Evolutionary conservation across 371 early-diverging fungal species (phyloP), one percentile per base, ranked within the genome.

Genomic region (Syncephalastrum racemosum): DNA sequence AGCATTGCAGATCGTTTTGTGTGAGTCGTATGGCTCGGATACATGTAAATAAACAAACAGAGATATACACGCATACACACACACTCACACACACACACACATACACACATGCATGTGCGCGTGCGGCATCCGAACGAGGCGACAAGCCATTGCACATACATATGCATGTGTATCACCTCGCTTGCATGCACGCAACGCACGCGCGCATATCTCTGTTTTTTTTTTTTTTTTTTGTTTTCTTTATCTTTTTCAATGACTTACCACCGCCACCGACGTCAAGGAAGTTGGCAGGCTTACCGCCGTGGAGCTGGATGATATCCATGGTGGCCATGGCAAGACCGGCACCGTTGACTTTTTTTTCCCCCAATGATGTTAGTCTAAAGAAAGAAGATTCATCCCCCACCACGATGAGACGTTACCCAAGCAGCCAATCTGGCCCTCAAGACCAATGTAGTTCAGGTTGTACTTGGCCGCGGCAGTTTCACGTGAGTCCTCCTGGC

Each of bases 271-370:
- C 99, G 62, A 98, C 97, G 74, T 98, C 98, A 69, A 98, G 88
- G 81, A 98, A 98, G 90, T 98, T 98, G 68, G 97, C 99, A n/a
- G 99, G 99, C 70, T 93, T 95, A 49, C 98, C 98, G 64, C 98
- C 99, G 81, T 97, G 87, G 53, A 98, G 87, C 83, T 97, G 97
- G 79, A 97, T 95, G 69, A 98, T 96, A 82, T 98, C 99, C 98
- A 97, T 96, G 55, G 99, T 98, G 53, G 98, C 93, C 99, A 97
- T 98, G 75, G 98, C 99, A 54, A 98, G 87, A 73, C 99, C 99
- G 56, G 99, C 98, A 64, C 99, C 99, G 79, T 98, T 98, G 67
- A 97, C 98, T 80, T 65, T 36, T 16, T 31, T 16, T 15, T 20
- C 27, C 49, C n/a, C n/a, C n/a, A n/a, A n/a, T n/a, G n/a, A n/a